Evolutionary conservation across 2,329 filamentous ascomycete genomes (phyloP), one percentile per base, ranked within the genome.

Genomic region (Fusarium oxysporum): DNA sequence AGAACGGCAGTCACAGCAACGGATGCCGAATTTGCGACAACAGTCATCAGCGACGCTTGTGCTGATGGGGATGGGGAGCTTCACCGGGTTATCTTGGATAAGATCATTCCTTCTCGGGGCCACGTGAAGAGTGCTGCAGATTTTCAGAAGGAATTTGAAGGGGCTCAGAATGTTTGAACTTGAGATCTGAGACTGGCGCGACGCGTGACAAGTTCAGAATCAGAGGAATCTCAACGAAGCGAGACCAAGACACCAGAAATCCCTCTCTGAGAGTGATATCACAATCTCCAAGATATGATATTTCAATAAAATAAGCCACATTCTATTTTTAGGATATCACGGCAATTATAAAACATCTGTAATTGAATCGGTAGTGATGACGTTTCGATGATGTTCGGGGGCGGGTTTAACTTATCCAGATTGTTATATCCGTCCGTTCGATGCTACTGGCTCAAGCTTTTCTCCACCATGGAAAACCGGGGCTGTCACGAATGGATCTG

Each of bases 1-100:
- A 50, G 61, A 32, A 64, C 61, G 1, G 38, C 61, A 0, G 8
- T 64, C 13, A 51, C 56, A 3, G 45, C 56, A 10, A 51, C 56
- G 7, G 61, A 64, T 62, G 56, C 61, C 2, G 61, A 64, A 16
- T 64, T 62, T 25, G 61, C 56, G 2, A 51, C 45, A 9, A 64
- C 61, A 1, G 56, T 62, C 2, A 62, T 64, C 11, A 40, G 61
- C 10, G 55, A 64, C 6, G 61, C 61, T 10, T 64, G 61, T 33
- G 61, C 61, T 8, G 56, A 64, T 44, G 10, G 8, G 2, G 61
- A 64, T 23, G 44, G 10, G 21, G 61, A 62, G 3, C 56, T 41
- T 48, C 61, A 64, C 6, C 28, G 21, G 8, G 32, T 62, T 8
- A 62, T 64, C 8, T 10, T 62, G 56, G 38, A 64, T 0, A 64